Conservation (phyloP, 805 yeast genomes). For the Myxozyma lipomycoides region DNA sequence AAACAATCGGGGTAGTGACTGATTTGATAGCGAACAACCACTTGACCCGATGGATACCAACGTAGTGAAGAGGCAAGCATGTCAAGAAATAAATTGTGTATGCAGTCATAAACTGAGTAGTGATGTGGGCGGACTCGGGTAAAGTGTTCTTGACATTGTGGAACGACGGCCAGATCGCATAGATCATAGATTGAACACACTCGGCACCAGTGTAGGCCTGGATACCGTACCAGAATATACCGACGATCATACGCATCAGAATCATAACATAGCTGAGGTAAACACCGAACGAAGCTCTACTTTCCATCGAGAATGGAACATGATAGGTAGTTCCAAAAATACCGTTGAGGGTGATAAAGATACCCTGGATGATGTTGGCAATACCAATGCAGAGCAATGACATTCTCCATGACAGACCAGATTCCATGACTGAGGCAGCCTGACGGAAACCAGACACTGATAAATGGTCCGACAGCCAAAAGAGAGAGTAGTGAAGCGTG, state of each 20-base stretch:
- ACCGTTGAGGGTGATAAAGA: conserved; percentile 44
- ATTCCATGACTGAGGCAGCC: conserved; percentile 43
- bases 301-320: conserved; percentile 70
- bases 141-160: conserved; percentile 42
- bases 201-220: conserved; percentile 84
- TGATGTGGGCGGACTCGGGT: conserved; percentile 24
- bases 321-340: conserved; percentile 45
- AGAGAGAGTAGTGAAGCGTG: conserved; percentile 31
- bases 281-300: conserved; percentile 84
- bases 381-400: conserved; percentile 45
- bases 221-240: conserved; percentile 83
- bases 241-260: conserved; percentile 81
- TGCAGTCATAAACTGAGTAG: conserved; percentile 57
- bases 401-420: conserved; percentile 46
- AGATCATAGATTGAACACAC: conserved; percentile 72
- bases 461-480: conserved; percentile 31
- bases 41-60: conserved; percentile 78
- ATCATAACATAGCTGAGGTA: conserved; percentile 72
- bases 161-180: conserved; percentile 60
- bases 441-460: conserved; percentile 44
- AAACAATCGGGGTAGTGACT: conserved; percentile 73
- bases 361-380: conserved; percentile 43
- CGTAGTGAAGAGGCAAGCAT: conserved; percentile 75
- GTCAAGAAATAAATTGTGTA: conserved; percentile 80
- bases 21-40: conserved; percentile 84